Conservation (phyloP, 2,329 filamentous ascomycete species). For the Pyricularia pennisetigena region DNA sequence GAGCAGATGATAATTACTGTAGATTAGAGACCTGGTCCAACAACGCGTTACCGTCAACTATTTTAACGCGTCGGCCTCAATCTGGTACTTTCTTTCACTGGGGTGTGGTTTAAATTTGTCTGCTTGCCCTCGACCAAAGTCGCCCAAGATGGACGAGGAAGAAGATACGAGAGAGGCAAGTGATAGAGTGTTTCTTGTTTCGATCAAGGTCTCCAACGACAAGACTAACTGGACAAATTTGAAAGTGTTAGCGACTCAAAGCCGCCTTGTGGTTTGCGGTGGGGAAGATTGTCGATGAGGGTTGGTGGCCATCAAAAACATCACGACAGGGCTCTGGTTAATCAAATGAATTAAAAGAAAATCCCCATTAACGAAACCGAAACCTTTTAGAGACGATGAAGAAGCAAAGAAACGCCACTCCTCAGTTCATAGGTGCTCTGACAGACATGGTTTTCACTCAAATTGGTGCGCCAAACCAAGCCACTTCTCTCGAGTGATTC, state of each 20-base stretch:
- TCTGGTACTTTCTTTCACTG: not conserved
- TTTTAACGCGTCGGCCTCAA: not conserved
- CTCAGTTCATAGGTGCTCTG: slow-evolving; percentile 78
- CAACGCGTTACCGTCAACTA: not conserved
- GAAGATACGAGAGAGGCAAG: slow-evolving; percentile 18
- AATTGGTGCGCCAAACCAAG: slow-evolving; percentile 48
- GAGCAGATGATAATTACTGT: not conserved
- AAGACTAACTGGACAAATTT: not conserved
- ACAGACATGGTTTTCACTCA: slow-evolving; percentile 85
- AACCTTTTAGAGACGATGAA: slow-evolving; percentile 49
- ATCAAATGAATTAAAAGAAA: not conserved
- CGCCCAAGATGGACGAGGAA: slow-evolving; percentile 13
- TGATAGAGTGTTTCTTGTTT: not conserved
- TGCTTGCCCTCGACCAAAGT: not conserved
- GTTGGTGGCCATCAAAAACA: not conserved
- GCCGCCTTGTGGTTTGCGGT: slow-evolving; percentile 76
- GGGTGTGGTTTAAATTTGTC: not conserved
- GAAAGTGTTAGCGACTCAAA: slow-evolving; percentile 57
- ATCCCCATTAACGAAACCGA: not conserved
- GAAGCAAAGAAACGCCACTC: slow-evolving; percentile 74
- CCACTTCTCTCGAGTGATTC: not conserved
- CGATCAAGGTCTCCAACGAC: not conserved
- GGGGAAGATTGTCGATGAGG: slow-evolving; percentile 77
- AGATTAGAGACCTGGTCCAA: too few species aligned
- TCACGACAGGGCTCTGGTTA: not conserved